Base-by-base conservation (phyloP, 2,329 filamentous ascomycete genomes). In the Nothopassalora personata region DNA sequence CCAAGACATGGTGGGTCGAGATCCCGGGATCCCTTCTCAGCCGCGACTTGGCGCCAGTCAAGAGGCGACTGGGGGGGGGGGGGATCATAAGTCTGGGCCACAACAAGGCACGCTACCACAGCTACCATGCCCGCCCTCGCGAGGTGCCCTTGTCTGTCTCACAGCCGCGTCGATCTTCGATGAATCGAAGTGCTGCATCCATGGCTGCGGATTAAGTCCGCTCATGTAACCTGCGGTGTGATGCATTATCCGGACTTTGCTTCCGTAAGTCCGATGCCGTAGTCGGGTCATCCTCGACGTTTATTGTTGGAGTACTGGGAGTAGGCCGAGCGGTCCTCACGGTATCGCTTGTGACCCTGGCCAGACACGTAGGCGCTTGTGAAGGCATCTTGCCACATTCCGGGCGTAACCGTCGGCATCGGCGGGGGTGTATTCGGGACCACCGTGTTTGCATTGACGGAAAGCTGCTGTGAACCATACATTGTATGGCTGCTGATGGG, bases 331-430 rank as follows among this genome's bases (percentile, higher is more conserved):
- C 61, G 59, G 53, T 67, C 63, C 57, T 79, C 76, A 70, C 77
- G 77, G 61, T 76, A 71, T 57, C 78, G 72, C 68, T 80, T 80
- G 33, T 76, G 66, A 1, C 75, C 74, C 48, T 72, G 70, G 6
- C 70, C 70, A 54, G 69, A 71, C 15, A 71, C 68, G 61, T 68
- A 72, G 27, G 70, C 70, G 43, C 64, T 71, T 11, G 70, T 72
- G 57, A 80, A 79, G 1, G 77, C 77, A 57, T 80, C 76, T 66
- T 80, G 78, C 78, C 78, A 80, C 77, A 79, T 79, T 39, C 75
- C 74, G 4, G 78, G 77, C n/a, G 78, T 79, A 31, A 80, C 78
- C 54, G 68, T 68, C 11, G 68, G 69, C 61, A 66, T 64, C 18
- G 62, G 57, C 39, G 64, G 63, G 15, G 61, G 60, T 36, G 59